A percentile compares a stretch with the other conserved stretches of the same genome.
Conservation (phyloP, 225 moss, liverwort and hornwort genomes). For the Marchantia polymorpha region DNA sequence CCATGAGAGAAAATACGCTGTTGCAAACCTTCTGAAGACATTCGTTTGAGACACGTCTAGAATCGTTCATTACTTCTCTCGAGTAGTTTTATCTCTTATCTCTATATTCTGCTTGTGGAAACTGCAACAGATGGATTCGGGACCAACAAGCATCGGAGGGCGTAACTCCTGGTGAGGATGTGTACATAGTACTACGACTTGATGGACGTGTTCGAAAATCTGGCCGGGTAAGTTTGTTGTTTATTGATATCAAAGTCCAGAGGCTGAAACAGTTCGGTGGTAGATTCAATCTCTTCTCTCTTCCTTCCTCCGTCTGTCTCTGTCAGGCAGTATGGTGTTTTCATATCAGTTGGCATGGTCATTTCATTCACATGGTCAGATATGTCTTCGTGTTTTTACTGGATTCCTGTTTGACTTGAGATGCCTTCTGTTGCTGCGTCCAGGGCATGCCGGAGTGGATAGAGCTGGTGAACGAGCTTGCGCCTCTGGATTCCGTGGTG, state of each 20-base stretch:
- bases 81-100: neutral
- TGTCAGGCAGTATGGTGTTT: neutral
- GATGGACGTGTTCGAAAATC: constrained; percentile 81
- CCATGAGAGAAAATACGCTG: too few species aligned
- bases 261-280: neutral
- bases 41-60: too few species aligned
- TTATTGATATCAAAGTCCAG: neutral
- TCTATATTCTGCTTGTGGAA: neutral
- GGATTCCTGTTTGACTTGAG: neutral
- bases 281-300: neutral
- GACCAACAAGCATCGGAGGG: constrained; percentile 80
- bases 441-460: constrained; percentile 77
- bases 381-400: neutral
- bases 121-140: constrained; percentile 63
- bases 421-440: neutral
- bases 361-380: neutral
- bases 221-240: constrained; percentile 55
- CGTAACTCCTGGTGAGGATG: constrained; percentile 71
- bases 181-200: constrained; percentile 68
- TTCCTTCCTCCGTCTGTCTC: neutral
- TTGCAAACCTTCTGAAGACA: too few species aligned
- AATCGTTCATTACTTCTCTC: neutral
- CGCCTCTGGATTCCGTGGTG: constrained; percentile 75
- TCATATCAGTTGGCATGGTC: neutral
- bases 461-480: constrained; percentile 74